phyloP scores from a whole-genome alignment of 176 grass and related monocot species.

The Eremochloa ophiuroides region DNA sequence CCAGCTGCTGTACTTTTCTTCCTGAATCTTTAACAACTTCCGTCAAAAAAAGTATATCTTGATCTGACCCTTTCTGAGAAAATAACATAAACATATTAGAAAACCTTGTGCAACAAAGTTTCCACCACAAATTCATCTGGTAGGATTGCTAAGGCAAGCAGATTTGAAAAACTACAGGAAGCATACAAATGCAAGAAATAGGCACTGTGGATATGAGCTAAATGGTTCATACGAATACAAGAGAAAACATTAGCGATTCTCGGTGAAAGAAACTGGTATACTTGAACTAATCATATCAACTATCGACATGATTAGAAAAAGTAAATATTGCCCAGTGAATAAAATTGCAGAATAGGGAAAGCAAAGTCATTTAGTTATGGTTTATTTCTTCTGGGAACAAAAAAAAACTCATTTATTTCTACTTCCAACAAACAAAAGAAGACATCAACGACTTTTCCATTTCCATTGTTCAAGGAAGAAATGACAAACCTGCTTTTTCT shows the following conservation, averaged over 20 bases:
- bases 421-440: slow-evolving; percentile 25
- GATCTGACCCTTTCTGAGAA: slow-evolving; percentile 55
- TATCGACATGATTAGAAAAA: background rate
- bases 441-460: background rate
- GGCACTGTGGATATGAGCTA: background rate
- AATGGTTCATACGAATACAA: background rate
- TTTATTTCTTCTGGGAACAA: background rate
- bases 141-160: background rate
- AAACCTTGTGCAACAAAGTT: slow-evolving; percentile 9
- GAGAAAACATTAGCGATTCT: background rate
- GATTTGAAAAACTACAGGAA: slow-evolving; percentile 3
- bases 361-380: background rate
- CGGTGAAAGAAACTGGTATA: slow-evolving; percentile 2
- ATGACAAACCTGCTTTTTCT: slow-evolving; percentile 69
- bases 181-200: slow-evolving; percentile 7
- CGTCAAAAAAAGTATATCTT: slow-evolving; percentile 67
- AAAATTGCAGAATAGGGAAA: background rate
- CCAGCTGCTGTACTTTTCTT: slow-evolving; percentile 54
- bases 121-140: slow-evolving; percentile 9
- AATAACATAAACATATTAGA: slow-evolving; percentile 28
- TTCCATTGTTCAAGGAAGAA: slow-evolving; percentile 23
- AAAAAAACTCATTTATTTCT: slow-evolving; percentile 12
- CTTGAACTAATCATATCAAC: slow-evolving; percentile 1
- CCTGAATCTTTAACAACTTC: slow-evolving; percentile 57
- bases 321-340: slow-evolving; percentile 3